Evolutionary conservation across 352 stramenopile genomes (phyloP), one percentile per base, ranked within the genome.

Genomic region (Thalassiosira ordinaria): DNA sequence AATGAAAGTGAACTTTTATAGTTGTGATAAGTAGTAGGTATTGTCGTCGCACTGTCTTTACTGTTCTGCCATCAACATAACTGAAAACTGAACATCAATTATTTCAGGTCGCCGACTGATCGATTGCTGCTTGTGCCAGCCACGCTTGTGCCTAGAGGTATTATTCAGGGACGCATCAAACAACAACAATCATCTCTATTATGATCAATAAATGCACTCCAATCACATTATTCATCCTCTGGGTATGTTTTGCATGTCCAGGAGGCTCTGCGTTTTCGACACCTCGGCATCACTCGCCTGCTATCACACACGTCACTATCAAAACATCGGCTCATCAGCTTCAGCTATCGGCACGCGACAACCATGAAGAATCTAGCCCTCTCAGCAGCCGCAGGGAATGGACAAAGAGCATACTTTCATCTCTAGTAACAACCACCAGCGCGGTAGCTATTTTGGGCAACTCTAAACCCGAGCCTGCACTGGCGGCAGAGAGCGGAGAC

Each of bases 321-420:
- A 51, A 27, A 66, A 55, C 35, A 39, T 33, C 31, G 26, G n/a
- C n/a, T n/a, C n/a, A n/a, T n/a, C n/a, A n/a, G n/a, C n/a, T 41
- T 56, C 35, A 24, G 31, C 18, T 24, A 2, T 37, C 27, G 8
- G 3, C 33, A 22, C 14, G 49, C 9, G 0, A 24, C 18, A 56
- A 55, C 11, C 0, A 26, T 37, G 9, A 73, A 55, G 18, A 14
- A 2, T 33, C 6, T 33, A 0, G 2, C 49, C 2, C 51, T 22
- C 27, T 29, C 22, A 44, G 35, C 0, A 55, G 26, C 24, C 69
- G 69, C 16, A 67, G 59, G 31, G 66, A 75, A 61, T 75, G 66
- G 66, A 60, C 55, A 37, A 60, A 55, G 33, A 59, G n/a, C 3
- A 27, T 26, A 13, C 16, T 65, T 59, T 46, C 51, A 29, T 24